Evolutionary conservation across 345 rosid genomes (phyloP), one percentile per base, ranked within the genome.

Genomic region (Geranium brycei): DNA sequence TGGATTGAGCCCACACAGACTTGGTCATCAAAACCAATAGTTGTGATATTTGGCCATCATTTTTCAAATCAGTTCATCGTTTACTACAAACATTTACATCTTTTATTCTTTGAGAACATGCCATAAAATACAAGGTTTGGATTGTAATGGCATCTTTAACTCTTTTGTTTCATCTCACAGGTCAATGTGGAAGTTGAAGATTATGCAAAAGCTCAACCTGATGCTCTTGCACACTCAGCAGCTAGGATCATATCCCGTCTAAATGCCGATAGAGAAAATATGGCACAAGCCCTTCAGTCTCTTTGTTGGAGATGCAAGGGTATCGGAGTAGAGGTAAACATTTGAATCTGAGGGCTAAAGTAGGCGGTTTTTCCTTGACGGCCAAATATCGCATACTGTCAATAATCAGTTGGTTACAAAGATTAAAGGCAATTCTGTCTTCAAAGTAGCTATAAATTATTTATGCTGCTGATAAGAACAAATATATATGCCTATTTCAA

Each of bases 261-360:
- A 61, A 86, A 90, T 75, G 87, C 85, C 63, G 81, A 77, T 55
- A 87, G 91, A 69, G 91, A 85, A 62, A 83, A 81, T 65, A 72
- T 82, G 35, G 69, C 71, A 0, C 81, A 83, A 72, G 92, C 96
- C 31, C 82, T 93, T 51, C 85, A 70, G 63, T 85, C 97, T 62
- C 64, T 93, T 60, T 87, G 99, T 72, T 89, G 85, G 80, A 85
- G 89, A 81, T 77, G 81, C 65, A 86, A 86, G 73, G 83, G 91
- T 58, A 79, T 93, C 59, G 96, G 81, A 76, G 96, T 84, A 23
- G 97, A 93, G 97, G 99, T 93, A 85, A 80, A 19, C 47, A 38
- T 38, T 5, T 5, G 47, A 38, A 38, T 38, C 11, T 4, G 47
- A 38, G 11, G 47, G 47, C 11, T 38, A 38, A 47, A 47, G 11